Conservation (phyloP, 805 yeast genomes). For the Pichia scutulata region DNA sequence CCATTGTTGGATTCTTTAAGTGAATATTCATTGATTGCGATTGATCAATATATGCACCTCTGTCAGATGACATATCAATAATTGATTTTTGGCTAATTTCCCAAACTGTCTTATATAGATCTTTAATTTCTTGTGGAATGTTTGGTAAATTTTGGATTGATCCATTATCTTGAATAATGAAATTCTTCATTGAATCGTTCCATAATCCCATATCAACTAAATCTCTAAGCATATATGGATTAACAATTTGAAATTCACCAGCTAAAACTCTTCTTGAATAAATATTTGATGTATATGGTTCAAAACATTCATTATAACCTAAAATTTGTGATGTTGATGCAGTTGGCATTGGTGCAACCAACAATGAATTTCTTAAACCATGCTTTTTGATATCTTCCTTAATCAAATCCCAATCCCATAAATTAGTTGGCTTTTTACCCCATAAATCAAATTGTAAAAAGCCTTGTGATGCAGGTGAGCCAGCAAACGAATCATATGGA, state of each 20-base stretch:
- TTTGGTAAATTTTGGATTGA: slow-evolving; percentile 49
- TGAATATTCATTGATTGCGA: slow-evolving; percentile 92
- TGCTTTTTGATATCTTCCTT: slow-evolving; percentile 40
- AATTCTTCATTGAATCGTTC: slow-evolving; percentile 51
- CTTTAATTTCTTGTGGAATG: slow-evolving; percentile 47
- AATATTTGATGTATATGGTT: slow-evolving; percentile 55
- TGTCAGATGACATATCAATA: slow-evolving; percentile 62
- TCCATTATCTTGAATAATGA: slow-evolving; percentile 49
- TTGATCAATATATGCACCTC: slow-evolving; percentile 81
- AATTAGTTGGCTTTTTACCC: slow-evolving; percentile 50
- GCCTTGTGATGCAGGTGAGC: slow-evolving; percentile 55
- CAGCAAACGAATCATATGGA: slow-evolving; percentile 41
- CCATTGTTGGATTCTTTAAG: slow-evolving; percentile 91
- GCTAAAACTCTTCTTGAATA: slow-evolving; percentile 57
- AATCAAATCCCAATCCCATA: slow-evolving; percentile 52
- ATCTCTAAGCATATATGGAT: slow-evolving; percentile 50
- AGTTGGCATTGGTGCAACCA: slow-evolving; percentile 62
- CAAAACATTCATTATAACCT: slow-evolving; percentile 57
- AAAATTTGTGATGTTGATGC: slow-evolving; percentile 60
- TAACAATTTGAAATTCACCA: slow-evolving; percentile 58
- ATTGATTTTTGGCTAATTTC: slow-evolving; percentile 52
- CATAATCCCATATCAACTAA: slow-evolving; percentile 52
- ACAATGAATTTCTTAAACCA: slow-evolving; percentile 51
- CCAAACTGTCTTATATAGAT: slow-evolving; percentile 54
- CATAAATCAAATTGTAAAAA: slow-evolving; percentile 50